Conservation (phyloP, 768 basidiomycete species). For the Macrolepiota dolichaula region DNA sequence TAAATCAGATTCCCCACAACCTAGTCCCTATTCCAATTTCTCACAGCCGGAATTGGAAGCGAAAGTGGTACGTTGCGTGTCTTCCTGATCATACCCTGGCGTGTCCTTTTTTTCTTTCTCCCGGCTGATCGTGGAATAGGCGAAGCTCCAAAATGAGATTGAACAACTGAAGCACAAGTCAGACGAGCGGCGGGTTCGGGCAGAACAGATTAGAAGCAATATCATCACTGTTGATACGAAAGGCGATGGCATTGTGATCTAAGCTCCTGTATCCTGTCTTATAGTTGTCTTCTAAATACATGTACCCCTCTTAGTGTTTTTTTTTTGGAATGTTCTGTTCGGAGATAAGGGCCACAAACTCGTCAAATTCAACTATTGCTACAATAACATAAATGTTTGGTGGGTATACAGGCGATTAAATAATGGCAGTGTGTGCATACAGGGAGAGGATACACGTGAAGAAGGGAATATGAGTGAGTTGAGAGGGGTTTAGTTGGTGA, state of each 20-base stretch:
- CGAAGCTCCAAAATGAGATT: slow-evolving; percentile 57
- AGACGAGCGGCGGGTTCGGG: slow-evolving; percentile 36
- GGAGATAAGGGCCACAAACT: slow-evolving; percentile 2
- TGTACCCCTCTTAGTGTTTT: not conserved
- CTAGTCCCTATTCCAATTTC: slow-evolving; percentile 58
- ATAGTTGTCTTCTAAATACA: not conserved
- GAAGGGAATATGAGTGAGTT: not conserved
- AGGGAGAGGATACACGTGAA: not conserved
- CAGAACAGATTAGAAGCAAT: slow-evolving; percentile 11
- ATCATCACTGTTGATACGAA: slow-evolving; percentile 20
- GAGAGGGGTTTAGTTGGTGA: not conserved
- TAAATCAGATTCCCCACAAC: slow-evolving; percentile 34
- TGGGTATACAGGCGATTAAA: slow-evolving; percentile 3
- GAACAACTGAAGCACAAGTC: slow-evolving; percentile 49
- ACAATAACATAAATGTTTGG: not conserved
- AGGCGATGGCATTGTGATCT: slow-evolving; percentile 17
- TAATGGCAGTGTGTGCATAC: not conserved
- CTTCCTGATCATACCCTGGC: not conserved
- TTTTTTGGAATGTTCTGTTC: not conserved
- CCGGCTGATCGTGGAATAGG: slow-evolving; percentile 29
- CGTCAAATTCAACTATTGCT: slow-evolving; percentile 11
- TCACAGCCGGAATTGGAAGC: slow-evolving; percentile 52
- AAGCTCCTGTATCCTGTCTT: not conserved
- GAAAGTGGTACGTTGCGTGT: slow-evolving; percentile 43
- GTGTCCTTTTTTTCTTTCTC: not conserved